Conservation (phyloP, 306 rosid genomes). For the Cucumis cinereus region DNA sequence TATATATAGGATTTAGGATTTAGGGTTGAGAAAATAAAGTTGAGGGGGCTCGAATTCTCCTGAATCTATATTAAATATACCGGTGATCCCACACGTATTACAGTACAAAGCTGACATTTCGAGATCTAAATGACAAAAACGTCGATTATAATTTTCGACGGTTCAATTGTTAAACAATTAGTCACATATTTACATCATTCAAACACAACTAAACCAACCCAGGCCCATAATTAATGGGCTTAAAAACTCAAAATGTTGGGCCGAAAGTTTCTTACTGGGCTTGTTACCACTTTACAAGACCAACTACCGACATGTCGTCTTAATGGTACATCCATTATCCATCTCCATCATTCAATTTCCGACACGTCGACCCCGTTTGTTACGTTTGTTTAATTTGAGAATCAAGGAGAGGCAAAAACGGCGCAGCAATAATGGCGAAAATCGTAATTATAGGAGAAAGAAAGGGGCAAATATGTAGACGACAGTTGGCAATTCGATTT, state of each 20-base stretch:
- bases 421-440: neutral
- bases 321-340: neutral
- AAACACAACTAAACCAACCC: neutral
- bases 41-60: no score
- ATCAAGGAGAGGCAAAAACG: neutral
- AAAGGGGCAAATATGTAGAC: neutral
- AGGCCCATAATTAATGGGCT: neutral
- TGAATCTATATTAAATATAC: no score
- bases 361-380: neutral
- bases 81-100: no score
- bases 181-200: no score
- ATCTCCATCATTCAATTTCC: neutral
- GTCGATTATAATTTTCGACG: no score
- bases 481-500: constrained; percentile 22
- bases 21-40: no score
- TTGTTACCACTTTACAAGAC: neutral
- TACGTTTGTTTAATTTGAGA: neutral
- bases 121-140: no score
- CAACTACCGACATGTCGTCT: neutral
- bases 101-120: no score
- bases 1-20: no score
- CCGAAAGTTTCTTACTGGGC: neutral
- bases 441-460: constrained; percentile 5
- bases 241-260: neutral
- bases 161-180: no score